Percentiles rank a stretch among this genome's conserved stretches.
Evolutionary conservation across 176 grass and related monocot species (phyloP).

Genomic region (Tuctoria greenei): DNA sequence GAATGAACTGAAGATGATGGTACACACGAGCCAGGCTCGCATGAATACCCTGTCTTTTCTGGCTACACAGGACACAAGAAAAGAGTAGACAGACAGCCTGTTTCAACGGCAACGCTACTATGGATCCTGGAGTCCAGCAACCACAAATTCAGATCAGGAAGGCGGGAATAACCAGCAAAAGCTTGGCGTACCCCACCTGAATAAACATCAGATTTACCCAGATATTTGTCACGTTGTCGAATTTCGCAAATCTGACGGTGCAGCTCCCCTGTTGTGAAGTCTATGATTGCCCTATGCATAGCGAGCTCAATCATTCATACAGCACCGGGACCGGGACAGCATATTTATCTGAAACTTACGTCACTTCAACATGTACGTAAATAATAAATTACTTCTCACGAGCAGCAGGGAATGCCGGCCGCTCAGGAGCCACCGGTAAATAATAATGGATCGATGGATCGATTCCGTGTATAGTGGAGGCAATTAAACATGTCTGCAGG

Average conservation of each 20-base stretch:
- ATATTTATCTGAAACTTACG: background rate
- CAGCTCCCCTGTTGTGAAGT: background rate
- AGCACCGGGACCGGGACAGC: background rate
- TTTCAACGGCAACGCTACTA: background rate
- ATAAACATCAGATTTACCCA: background rate
- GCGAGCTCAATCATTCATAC: slow-evolving; percentile 28
- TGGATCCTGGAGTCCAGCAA: background rate
- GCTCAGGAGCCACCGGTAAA: too few species aligned
- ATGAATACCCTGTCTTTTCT: background rate
- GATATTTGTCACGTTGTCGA: slow-evolving; percentile 13
- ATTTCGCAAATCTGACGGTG: slow-evolving; percentile 22
- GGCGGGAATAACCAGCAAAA: background rate
- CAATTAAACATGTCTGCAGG: background rate
- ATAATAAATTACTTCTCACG: too few species aligned
- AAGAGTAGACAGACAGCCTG: background rate
- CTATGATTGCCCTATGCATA: slow-evolving; percentile 12
- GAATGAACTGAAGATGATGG: too few species aligned
- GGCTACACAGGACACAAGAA: background rate
- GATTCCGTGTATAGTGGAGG: background rate
- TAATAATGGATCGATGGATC: background rate
- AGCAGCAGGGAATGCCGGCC: too few species aligned
- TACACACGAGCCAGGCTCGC: too few species aligned
- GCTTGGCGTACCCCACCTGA: slow-evolving; percentile 19
- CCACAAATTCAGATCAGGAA: background rate
- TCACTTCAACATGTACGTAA: background rate